These are phyloP conservation scores for Adansonia madagascariensis DNA, from an alignment of 441 rosid genomes.

Conservation along the genomic window DNA sequence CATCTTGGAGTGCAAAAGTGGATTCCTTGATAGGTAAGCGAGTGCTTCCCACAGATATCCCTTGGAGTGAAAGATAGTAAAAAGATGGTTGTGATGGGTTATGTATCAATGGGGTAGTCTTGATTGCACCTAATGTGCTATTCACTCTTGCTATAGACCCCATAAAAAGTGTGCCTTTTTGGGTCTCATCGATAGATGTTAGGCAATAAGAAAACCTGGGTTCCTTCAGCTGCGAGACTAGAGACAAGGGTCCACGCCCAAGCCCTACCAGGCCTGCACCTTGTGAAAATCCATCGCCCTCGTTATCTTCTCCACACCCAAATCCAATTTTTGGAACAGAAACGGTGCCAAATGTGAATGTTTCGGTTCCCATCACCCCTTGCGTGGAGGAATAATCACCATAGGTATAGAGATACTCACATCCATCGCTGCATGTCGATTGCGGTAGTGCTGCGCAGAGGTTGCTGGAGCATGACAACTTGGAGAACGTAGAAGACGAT, in stretches of 20 bases:
- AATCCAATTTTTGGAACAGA: slow-evolving; percentile 59
- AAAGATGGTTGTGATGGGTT: slow-evolving; percentile 62
- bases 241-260: slow-evolving; percentile 70
- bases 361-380: slow-evolving; percentile 69
- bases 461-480: slow-evolving; percentile 56
- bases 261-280: slow-evolving; percentile 91
- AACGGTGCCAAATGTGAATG: slow-evolving; percentile 66
- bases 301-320: slow-evolving; percentile 83
- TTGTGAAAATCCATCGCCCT: slow-evolving; percentile 82
- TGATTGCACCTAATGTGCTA: slow-evolving; percentile 24
- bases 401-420: slow-evolving; percentile 73
- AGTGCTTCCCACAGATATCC: slow-evolving; percentile 59
- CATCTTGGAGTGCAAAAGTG: slow-evolving; percentile 53
- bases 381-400: slow-evolving; percentile 90
- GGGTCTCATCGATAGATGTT: slow-evolving; percentile 47
- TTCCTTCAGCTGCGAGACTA: slow-evolving; percentile 63
- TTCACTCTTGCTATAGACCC: slow-evolving; percentile 47
- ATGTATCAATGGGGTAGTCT: slow-evolving; percentile 49
- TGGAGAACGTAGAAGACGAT: slow-evolving; percentile 63
- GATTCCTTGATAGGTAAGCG: slow-evolving; percentile 51
- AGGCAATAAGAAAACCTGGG: slow-evolving; percentile 67
- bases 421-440: slow-evolving; percentile 47
- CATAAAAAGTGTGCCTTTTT: slow-evolving; percentile 54
- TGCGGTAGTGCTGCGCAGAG: slow-evolving; percentile 62
- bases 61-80: slow-evolving; percentile 67